Base-by-base conservation (phyloP, 352 stramenopile species). In the Pythium brachiatum region DNA sequence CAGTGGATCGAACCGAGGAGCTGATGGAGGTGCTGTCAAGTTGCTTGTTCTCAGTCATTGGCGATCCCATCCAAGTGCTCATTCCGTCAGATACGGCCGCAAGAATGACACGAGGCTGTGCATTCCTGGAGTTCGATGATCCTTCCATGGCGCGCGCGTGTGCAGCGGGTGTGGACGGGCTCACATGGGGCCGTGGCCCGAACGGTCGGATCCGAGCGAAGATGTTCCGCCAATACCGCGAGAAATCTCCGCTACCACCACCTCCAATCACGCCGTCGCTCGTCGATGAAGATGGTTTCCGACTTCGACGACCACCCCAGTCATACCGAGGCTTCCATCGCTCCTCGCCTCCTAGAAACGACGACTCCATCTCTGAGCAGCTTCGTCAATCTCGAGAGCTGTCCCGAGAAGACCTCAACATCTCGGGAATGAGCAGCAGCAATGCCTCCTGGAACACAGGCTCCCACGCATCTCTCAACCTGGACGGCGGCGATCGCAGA, bases 111-210 rank as follows among this genome's bases (percentile, higher is more conserved):
- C 93, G 92, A 64, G 84, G 84, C 1, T 81, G 92, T 47, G 86
- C 84, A 7, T 95, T 95, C 62, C 61, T 95, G 34, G 86, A 95
- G 56, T 95, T 95, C 58, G 78, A 91, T 41, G 80, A 92, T 36
- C 81, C 74, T 0, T 62, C 68, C 5, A 78, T 92, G 67, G 84
- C 86, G 8, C 83, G 64, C 15, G 62, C 36, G 23, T 90, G 79
- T 48, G 78, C 82, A 0, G 55, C 66, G 7, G 81, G 83, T 27
- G 63, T 95, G 7, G 81, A 95, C 62, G 83, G 86, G 4, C 53
- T 95, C 16, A 81, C 71, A 3, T 95, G 86, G 86, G 84, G 84
- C 13, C 65, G 75, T 51, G 81, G 82, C 0, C 72, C 75, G 12
- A 88, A 78, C 52, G 74, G 75, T 16, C 82, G 72, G 18, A 90